Evolutionary conservation across 164 flowering plant species (phyloP).

Genomic region (Malania oleifera): DNA sequence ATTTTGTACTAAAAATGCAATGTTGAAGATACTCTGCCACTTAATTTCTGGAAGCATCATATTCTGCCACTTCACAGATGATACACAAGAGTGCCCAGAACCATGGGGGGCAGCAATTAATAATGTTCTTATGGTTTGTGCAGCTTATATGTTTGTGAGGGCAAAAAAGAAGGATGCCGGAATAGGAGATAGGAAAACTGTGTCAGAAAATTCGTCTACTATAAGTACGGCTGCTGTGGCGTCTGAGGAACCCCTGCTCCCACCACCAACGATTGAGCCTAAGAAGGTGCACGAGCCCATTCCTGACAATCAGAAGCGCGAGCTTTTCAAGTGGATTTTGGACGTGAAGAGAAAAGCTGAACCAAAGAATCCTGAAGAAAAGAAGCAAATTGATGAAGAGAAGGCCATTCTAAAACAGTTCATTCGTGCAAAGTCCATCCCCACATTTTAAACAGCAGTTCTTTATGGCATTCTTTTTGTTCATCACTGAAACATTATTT

Average conservation of each 20-base stretch:
- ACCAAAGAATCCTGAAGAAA: slow-evolving; percentile 57
- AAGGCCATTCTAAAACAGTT: slow-evolving; percentile 79
- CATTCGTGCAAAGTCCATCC: slow-evolving; percentile 58
- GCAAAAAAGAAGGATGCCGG: slow-evolving; percentile 35
- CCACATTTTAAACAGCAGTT: slow-evolving; percentile 27
- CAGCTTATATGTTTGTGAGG: slow-evolving; percentile 38
- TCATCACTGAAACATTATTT: no score
- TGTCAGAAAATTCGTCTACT: slow-evolving; percentile 26
- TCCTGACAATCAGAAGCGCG: slow-evolving; percentile 64
- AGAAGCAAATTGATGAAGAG: slow-evolving; percentile 75
- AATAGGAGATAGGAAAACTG: slow-evolving; percentile 28
- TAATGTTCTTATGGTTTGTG: no score
- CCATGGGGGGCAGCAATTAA: no score
- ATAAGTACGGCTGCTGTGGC: slow-evolving; percentile 5
- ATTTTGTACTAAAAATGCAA: no score
- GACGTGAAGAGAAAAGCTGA: slow-evolving; percentile 83
- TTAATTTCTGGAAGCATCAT: no score
- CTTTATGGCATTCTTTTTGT: not conserved
- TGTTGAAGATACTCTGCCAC: no score
- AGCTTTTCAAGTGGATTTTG: slow-evolving; percentile 79
- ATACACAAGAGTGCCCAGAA: no score
- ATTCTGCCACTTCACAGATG: no score
- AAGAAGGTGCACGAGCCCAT: slow-evolving; percentile 41
- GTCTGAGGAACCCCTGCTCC: slow-evolving; percentile 17
- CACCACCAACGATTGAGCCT: slow-evolving; percentile 24